These are phyloP conservation scores for Diaporthe helianthi DNA, from an alignment of 2,329 filamentous ascomycete species.

Conservation along the genomic window DNA sequence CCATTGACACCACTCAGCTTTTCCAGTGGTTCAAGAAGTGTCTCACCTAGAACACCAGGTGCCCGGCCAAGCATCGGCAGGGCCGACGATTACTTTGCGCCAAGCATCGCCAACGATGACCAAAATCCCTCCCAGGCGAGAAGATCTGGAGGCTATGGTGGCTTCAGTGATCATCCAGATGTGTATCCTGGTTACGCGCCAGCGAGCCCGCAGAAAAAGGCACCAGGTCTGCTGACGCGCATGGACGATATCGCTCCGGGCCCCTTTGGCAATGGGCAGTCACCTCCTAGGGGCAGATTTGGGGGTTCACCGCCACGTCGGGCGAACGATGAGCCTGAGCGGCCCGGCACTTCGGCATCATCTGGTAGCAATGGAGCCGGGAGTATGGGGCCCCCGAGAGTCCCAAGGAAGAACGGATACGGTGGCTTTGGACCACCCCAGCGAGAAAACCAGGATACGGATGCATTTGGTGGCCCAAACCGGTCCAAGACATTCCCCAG, in stretches of 20 bases:
- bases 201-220: constrained; percentile 54
- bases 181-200: constrained; percentile 53
- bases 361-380: constrained; percentile 44
- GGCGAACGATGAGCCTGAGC: constrained; percentile 36
- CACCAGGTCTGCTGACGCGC: constrained; percentile 59
- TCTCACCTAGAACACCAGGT: constrained; percentile 68
- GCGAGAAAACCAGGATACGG: constrained; percentile 45
- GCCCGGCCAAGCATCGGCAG: constrained; percentile 52
- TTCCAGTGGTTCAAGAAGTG: constrained; percentile 63
- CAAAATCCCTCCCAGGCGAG: constrained; percentile 49
- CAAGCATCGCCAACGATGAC: constrained; percentile 49
- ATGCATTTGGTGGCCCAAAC: constrained; percentile 47
- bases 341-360: constrained; percentile 44
- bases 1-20: constrained; percentile 71
- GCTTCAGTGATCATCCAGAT: constrained; percentile 50
- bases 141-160: constrained; percentile 58
- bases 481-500: constrained; percentile 63
- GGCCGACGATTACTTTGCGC: constrained; percentile 54
- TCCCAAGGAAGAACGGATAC: constrained; percentile 60
- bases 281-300: constrained; percentile 29
- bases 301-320: constrained; percentile 26
- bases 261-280: constrained; percentile 59
- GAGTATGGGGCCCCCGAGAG: constrained; percentile 46
- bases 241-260: constrained; percentile 72
- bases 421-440: constrained; percentile 62